Percentiles rank a stretch among this genome's conserved stretches.
phyloP scores from a whole-genome alignment of 208 protist genomes.

The Crithidia bombi region DNA sequence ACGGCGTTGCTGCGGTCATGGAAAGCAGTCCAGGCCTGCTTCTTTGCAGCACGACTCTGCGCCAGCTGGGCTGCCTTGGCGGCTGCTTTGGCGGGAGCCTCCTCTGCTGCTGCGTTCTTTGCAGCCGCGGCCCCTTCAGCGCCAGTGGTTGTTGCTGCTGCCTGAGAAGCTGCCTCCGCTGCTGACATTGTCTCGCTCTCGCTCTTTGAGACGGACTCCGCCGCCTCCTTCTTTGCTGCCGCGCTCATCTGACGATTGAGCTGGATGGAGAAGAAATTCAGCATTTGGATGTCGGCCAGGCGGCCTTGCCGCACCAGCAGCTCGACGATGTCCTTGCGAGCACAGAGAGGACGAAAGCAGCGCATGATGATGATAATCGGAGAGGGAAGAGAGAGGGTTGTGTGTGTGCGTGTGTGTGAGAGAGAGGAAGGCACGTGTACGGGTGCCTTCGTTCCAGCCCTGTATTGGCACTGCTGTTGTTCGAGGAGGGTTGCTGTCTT shows the following conservation, averaged over 20 bases:
- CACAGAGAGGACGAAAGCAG: conserved; percentile 22
- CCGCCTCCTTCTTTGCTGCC: not conserved
- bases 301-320: conserved; percentile 64
- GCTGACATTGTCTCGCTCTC: not conserved
- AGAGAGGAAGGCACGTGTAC: not conserved
- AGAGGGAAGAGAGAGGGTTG: not conserved
- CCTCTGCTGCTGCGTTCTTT: conserved; percentile 3
- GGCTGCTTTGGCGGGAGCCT: conserved; percentile 5
- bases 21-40: conserved; percentile 30
- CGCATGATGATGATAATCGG: conserved; percentile 24
- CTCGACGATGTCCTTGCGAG: conserved; percentile 67
- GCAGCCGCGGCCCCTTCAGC: conserved; percentile 3
- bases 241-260: conserved; percentile 29
- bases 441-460: no score
- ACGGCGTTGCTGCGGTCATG: conserved; percentile 26
- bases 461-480: no score
- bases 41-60: conserved; percentile 16
- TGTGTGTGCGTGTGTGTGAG: not conserved
- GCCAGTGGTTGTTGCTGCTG: not conserved
- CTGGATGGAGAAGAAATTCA: conserved; percentile 67
- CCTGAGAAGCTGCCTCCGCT: not conserved
- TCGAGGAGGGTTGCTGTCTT: no score
- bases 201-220: no score
- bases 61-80: conserved; percentile 11
- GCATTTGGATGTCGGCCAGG: conserved; percentile 68